Evolutionary conservation across 257 asterid genomes (phyloP).

Genomic region (Solanum phureja): DNA sequence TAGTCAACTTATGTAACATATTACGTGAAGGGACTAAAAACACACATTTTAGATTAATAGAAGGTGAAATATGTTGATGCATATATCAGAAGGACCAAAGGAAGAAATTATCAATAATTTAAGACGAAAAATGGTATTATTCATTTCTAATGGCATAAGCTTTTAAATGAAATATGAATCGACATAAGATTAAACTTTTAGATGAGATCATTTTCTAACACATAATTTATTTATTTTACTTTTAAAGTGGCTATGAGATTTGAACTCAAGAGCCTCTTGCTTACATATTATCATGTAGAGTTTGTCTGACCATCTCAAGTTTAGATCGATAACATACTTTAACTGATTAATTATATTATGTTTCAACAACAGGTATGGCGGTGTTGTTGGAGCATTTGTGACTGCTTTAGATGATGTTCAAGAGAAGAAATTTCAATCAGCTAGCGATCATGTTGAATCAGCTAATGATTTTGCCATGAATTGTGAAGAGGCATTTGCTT

Average conservation of each 20-base stretch:
- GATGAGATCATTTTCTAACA: no score
- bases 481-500: neutral
- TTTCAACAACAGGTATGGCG: neutral
- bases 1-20: neutral
- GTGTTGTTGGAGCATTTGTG: neutral
- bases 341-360: neutral
- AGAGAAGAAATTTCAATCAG: neutral
- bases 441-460: neutral
- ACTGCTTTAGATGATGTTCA: neutral
- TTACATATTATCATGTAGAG: neutral
- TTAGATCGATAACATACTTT: neutral
- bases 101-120: neutral
- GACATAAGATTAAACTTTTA: no score
- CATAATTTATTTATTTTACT: no score
- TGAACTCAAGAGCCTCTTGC: neutral
- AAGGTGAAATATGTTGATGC: neutral
- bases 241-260: neutral
- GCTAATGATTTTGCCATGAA: neutral
- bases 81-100: neutral
- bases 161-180: no score
- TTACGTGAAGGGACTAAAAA: neutral
- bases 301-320: neutral
- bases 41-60: neutral
- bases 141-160: no score
- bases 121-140: no score